Conservation (phyloP, 2,329 filamentous ascomycete species). For the Hymenoscyphus occultus region DNA sequence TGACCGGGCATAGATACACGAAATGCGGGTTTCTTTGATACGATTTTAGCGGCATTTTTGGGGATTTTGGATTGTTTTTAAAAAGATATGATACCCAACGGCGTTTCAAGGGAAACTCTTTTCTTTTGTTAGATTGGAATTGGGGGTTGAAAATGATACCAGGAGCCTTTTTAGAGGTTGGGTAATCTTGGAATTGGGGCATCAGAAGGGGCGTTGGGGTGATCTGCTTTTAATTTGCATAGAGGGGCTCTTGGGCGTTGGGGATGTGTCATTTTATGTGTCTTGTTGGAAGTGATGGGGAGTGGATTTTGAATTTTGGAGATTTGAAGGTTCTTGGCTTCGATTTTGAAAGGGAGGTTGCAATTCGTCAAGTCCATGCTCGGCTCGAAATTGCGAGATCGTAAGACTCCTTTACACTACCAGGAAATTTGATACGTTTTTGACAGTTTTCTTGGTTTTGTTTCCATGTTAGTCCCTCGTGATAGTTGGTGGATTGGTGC, state of each 20-base stretch:
- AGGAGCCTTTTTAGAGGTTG: background rate
- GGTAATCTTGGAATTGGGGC: background rate
- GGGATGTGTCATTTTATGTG: background rate
- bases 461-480: too few species aligned
- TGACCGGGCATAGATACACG: background rate
- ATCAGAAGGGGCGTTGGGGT: background rate
- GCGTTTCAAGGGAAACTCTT: background rate
- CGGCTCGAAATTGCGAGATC: background rate
- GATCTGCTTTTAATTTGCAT: background rate
- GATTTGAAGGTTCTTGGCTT: background rate
- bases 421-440: background rate
- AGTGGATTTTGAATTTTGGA: background rate
- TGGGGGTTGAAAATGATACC: background rate
- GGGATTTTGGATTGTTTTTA: background rate
- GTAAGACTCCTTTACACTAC: background rate
- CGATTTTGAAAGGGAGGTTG: background rate
- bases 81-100: slow-evolving; percentile 1
- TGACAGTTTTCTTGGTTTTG: background rate
- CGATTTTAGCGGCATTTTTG: too few species aligned
- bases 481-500: too few species aligned
- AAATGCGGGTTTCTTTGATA: background rate
- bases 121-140: background rate
- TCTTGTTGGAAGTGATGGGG: background rate
- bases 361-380: too few species aligned
- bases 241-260: background rate